Evolutionary conservation across 2,329 filamentous ascomycete species (phyloP), one percentile per base, ranked within the genome.

Genomic region (Alternaria novae-zelandiae): DNA sequence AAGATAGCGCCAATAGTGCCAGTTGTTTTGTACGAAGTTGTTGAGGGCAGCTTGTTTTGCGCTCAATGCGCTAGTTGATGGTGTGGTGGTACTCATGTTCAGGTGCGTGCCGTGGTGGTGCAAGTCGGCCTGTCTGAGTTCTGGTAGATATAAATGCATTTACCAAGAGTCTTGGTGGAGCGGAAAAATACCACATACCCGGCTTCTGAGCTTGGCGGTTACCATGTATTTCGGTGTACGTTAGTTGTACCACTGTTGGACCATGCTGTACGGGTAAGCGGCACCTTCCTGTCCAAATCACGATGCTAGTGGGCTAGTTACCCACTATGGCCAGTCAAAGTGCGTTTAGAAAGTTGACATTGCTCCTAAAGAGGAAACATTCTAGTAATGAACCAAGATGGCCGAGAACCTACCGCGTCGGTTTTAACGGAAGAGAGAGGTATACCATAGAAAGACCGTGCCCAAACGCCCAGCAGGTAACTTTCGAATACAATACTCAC

Each of bases 81-180:
- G 13, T 36, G 1, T n/a, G 0, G 32, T 36, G 13, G 2, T 0
- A 0, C 13, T 15, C 32, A 41, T 41, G n/a, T 17, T 17, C 2
- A 36, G 15, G 32, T 36, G 0, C 32, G 32, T 0, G 15, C 13
- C 3, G 15, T 36, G 32, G 4, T 36, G 36, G 8, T 41, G n/a
- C n/a, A 3, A 17, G 15, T 0, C 0, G 36, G 9, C 3, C 2
- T 0, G 36, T 0, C 0, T 41, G 36, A 41, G 36, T 11, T 11
- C n/a, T 41, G 2, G 0, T 17, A 41, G 0, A 17, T 17, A 41
- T 41, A 11, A 41, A 6, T 11, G 36, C 15, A 0, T 41, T 41
- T 41, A 41, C n/a, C 36, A 41, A 41, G 36, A 41, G 32, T 10
- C 15, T 36, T 36, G 32, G 15, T 36, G 3, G 1, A 10, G 15